Evolutionary conservation across 139 green algal species (phyloP), one percentile per base, ranked within the genome.

Genomic region (Chlamydomonas applanata): DNA sequence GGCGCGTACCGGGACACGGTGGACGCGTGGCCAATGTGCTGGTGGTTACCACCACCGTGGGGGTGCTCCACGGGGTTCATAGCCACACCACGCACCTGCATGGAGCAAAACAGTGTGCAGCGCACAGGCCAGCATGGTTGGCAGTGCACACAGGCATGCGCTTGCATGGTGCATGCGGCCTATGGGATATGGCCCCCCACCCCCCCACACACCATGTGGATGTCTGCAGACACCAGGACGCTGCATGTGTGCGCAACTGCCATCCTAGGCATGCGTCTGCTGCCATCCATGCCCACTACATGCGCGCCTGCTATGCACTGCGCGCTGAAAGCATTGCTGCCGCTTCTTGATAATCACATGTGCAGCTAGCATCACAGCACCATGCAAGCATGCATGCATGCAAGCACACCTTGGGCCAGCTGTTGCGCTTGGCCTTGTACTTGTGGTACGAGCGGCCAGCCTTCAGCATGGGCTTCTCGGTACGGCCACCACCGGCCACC

Each of bases 31-130:
- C 96, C 96, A 87, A 99, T 98, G 86, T 99, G 96, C 93, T 99
- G 96, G 86, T 99, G 96, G 90, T 99, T 99, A 94, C 96, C 96
- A 94, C 96, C 96, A 88, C 96, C 96, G 79, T 99, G 96, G 75
- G 96, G 96, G 81, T 99, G 96, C 93, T 99, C 96, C 83, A 99
- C 96, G 56, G 96, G 96, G 93, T 99, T 99, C 96, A 99, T 99
- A 64, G 96, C 96, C 90, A 99, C 96, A 97, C 96, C 96, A 91
- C 96, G 92, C 72, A 97, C 92, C 85, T 82, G 76, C n/a, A 70
- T 20, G 3, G 11, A 35, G n/a, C n/a, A n/a, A n/a, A 14, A 25
- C 19, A 25, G 19, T 25, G 56, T 64, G 56, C 56, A 64, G 56
- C 19, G 19, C 2, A 4, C 63, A 27, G 19, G 17, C 29, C 27